A percentile compares a stretch with the other conserved stretches of the same genome.
These are phyloP conservation scores for Phytophthora niederhauseri DNA, from an alignment of 352 stramenopile genomes.

Conservation along the genomic window DNA sequence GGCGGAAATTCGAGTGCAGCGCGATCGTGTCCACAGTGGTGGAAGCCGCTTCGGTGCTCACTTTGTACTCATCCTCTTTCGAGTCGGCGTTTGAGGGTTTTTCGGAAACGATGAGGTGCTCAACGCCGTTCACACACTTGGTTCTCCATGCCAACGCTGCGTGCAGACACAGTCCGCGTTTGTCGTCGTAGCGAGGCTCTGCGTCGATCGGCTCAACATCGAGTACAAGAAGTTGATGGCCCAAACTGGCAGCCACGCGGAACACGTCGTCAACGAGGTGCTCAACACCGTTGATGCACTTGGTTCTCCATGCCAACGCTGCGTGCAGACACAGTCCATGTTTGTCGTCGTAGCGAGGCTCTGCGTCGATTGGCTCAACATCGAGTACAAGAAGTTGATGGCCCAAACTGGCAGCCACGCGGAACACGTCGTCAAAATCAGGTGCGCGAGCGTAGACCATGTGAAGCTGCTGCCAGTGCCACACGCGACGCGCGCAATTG, in stretches of 20 bases:
- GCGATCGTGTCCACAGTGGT: conserved; percentile 18
- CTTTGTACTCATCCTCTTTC: conserved; percentile 3
- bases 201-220: conserved; percentile 55
- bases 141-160: conserved; percentile 46
- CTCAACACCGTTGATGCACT: conserved; percentile 19
- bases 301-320: conserved; percentile 45
- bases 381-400: conserved; percentile 69
- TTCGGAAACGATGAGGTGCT: conserved; percentile 32
- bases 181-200: conserved; percentile 10
- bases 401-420: conserved; percentile 44
- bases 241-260: conserved; percentile 40
- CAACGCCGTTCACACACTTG: conserved; percentile 15
- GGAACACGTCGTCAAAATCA: conserved; percentile 45
- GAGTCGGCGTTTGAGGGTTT: neutral
- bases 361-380: conserved; percentile 47
- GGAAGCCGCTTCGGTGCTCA: neutral
- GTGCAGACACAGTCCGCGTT: conserved; percentile 17
- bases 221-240: conserved; percentile 63
- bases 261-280: too few species aligned
- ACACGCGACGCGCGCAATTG: conserved; percentile 42
- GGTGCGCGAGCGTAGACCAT: conserved; percentile 44
- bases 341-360: conserved; percentile 7
- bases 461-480: conserved; percentile 50
- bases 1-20: conserved; percentile 47
- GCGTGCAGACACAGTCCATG: conserved; percentile 19